Conservation (phyloP, 345 rosid species). For the Capsella bursapastoris region DNA sequence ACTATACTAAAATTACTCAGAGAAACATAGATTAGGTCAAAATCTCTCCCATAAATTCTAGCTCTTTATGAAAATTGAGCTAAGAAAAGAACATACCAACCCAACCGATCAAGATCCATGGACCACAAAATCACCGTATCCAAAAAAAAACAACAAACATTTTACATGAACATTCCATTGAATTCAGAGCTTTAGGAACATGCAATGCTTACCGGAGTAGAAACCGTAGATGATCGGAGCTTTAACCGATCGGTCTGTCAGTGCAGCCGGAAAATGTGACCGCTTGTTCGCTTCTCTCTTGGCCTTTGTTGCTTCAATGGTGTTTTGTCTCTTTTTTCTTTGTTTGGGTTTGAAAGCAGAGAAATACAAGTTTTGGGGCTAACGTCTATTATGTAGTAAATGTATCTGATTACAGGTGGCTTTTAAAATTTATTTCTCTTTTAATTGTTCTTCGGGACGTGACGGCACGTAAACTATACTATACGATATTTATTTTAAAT, state of each 20-base stretch:
- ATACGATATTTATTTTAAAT: neutral
- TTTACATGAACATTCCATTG: slow-evolving; percentile 10
- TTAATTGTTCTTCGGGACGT: slow-evolving; percentile 39
- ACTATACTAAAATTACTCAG: slow-evolving; percentile 35
- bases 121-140: slow-evolving; percentile 19
- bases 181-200: slow-evolving; percentile 1
- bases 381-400: slow-evolving; percentile 34
- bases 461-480: slow-evolving; percentile 42
- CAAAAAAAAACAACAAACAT: neutral
- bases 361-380: slow-evolving; percentile 24
- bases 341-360: slow-evolving; percentile 34
- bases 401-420: slow-evolving; percentile 35
- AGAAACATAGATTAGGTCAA: slow-evolving; percentile 26
- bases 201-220: slow-evolving; percentile 35
- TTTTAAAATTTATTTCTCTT: slow-evolving; percentile 18
- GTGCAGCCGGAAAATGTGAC: slow-evolving; percentile 17
- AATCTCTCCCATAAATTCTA: neutral
- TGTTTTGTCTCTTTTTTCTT: neutral
- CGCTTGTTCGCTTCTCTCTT: slow-evolving; percentile 23
- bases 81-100: slow-evolving; percentile 5
- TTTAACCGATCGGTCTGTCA: slow-evolving; percentile 19
- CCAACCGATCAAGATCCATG: slow-evolving; percentile 29
- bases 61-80: slow-evolving; percentile 14
- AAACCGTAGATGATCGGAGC: slow-evolving; percentile 26
- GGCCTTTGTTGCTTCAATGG: slow-evolving; percentile 27